phyloP scores from a whole-genome alignment of 768 basidiomycete genomes.

The Calocybe gangraenosa region DNA sequence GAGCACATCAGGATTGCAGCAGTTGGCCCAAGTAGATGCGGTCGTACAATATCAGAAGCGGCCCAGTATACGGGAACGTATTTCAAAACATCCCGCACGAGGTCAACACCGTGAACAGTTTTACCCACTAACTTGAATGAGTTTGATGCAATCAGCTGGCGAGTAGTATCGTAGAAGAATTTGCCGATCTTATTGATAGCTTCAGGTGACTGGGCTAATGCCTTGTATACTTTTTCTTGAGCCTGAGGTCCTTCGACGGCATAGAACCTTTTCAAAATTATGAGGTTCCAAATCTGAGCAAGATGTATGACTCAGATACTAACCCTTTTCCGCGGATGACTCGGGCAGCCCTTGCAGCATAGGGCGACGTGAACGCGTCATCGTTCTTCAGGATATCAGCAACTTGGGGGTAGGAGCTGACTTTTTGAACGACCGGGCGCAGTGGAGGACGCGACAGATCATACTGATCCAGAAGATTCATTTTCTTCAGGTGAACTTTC shows the following conservation, averaged over 20 bases:
- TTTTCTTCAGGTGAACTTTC: conserved; percentile 51
- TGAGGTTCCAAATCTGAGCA: conserved; percentile 3
- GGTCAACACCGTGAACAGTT: conserved; percentile 51
- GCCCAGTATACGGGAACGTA: conserved; percentile 66
- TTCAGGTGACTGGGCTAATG: conserved; percentile 45
- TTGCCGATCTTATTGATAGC: conserved; percentile 44
- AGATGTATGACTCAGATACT: conserved; percentile 9
- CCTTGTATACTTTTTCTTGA: conserved; percentile 40
- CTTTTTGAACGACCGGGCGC: conserved; percentile 17
- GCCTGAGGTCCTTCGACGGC: conserved; percentile 50
- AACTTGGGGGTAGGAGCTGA: conserved; percentile 48
- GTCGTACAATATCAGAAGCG: conserved; percentile 56
- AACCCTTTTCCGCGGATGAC: conserved; percentile 63
- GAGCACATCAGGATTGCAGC: conserved; percentile 2
- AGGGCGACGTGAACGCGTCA: conserved; percentile 43
- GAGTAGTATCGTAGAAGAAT: conserved; percentile 66
- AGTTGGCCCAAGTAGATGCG: neutral
- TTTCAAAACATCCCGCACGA: conserved; percentile 67
- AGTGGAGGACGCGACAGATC: conserved; percentile 45
- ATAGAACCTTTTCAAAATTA: conserved; percentile 51
- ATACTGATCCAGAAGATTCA: conserved; percentile 53
- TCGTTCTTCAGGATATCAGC: conserved; percentile 45
- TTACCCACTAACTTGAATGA: conserved; percentile 59
- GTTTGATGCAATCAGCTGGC: conserved; percentile 46
- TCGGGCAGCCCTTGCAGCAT: conserved; percentile 43